Evolutionary conservation across 495 filamentous ascomycete species (phyloP), one percentile per base, ranked within the genome.

Genomic region (Daldinia bambusicola): DNA sequence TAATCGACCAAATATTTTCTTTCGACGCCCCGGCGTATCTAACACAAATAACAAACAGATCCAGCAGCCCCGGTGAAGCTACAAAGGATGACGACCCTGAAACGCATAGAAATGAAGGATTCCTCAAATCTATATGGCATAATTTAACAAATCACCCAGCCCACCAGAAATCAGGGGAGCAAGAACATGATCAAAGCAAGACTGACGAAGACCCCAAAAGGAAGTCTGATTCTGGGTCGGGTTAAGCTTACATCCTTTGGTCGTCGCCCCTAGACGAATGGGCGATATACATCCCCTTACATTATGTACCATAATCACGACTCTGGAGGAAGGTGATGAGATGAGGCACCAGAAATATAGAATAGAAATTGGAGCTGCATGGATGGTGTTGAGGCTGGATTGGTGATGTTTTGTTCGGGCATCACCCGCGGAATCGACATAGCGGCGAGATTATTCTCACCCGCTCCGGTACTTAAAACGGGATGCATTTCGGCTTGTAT

Each of bases 101-200:
- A 7, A 75, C 83, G 10, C 84, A 90, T 71, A 91, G 91, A 79
- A 85, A 89, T 70, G 92, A 95, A 80, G 91, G 94, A 8, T 95
- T 97, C 75, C 80, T 98, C 53, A 97, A 94, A 78, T 90, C 89
- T 16, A 87, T 94, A 51, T 98, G 94, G 94, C 90, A 97, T 74
- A 92, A 88, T 67, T 76, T 98, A 34, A 97, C 90, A 52, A 90
- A 92, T 70, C 89, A 95, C 70, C 87, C 89, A 55, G 85, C 87
- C 37, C 82, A 89, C 34, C 75, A 65, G 10, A 55, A 78, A 78
- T 14, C 64, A 77, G 41, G 77, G 81, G 64, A 77, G 74, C 53
- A 80, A 18, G 20, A 58, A 14, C 40, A 26, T 12, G 61, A 40
- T 34, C 75, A 82, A 55, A 74, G 77, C 36, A 76, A 77, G 43